Conservation (phyloP, 2,329 filamentous ascomycete species). For the Albifimbria verrucaria region DNA sequence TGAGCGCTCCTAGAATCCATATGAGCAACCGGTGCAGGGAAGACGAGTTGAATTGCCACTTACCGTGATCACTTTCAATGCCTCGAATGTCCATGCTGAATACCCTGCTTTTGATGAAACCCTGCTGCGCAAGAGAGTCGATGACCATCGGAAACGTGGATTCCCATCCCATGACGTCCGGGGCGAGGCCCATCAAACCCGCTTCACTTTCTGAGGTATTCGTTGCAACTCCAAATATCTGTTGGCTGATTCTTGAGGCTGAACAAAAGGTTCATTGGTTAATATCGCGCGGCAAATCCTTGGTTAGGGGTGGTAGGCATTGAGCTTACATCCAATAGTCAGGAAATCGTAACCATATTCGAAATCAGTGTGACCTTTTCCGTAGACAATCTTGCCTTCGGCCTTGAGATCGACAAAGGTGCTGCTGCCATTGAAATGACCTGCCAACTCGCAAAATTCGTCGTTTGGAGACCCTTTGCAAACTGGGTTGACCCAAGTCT, state of each 20-base stretch:
- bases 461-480: slow-evolving; percentile 28
- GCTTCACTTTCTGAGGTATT: slow-evolving; percentile 23
- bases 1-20: slow-evolving; percentile 18
- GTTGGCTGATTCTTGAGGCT: no score
- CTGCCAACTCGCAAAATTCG: slow-evolving; percentile 22
- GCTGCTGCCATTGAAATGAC: slow-evolving; percentile 25
- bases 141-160: slow-evolving; percentile 30
- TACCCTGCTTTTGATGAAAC: slow-evolving; percentile 33
- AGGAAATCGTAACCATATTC: slow-evolving; percentile 31
- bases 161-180: slow-evolving; percentile 29
- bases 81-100: slow-evolving; percentile 32
- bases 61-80: slow-evolving; percentile 24
- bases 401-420: slow-evolving; percentile 23
- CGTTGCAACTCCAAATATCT: slow-evolving; percentile 33
- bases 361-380: slow-evolving; percentile 27
- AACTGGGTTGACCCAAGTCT: slow-evolving; percentile 40
- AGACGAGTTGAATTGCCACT: neutral
- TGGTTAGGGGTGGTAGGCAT: slow-evolving; percentile 2
- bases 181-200: slow-evolving; percentile 33
- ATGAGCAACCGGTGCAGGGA: neutral
- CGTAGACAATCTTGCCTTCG: slow-evolving; percentile 24
- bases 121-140: slow-evolving; percentile 29
- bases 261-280: no score
- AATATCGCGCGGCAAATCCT: slow-evolving; percentile 22
- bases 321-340: slow-evolving; percentile 27